Evolutionary conservation across 306 rosid genomes (phyloP), one percentile per base, ranked within the genome.

Genomic region (Dryas drummondii): DNA sequence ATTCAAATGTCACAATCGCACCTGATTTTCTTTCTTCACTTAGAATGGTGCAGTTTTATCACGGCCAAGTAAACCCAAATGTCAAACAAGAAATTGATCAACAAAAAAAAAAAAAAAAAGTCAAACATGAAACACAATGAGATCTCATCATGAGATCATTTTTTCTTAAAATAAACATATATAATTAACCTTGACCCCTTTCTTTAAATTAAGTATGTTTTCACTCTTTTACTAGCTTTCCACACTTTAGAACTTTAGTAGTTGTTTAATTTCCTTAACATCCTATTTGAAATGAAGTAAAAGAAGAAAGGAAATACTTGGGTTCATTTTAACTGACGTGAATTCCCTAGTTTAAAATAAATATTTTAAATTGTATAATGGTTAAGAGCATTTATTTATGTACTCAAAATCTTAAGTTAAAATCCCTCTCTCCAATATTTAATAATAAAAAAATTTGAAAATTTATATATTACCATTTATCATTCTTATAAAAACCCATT

Each of bases 1-100:
- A 47, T 72, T 55, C 9, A 71, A 42, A 47, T n/a, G 76, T 75
- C 77, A 56, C 71, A 14, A 46, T 75, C 76, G 11, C 50, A 48
- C 40, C 56, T 64, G 44, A 54, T 75, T 73, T 80, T 71, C 8
- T 11, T 16, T 63, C 41, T 13, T 55, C 57, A 40, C 27, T 32
- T 66, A 9, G 9, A 41, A 7, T 40, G 71, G 49, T 56, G 48
- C 52, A 32, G 16, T 45, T 74, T 53, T 55, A 22, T 48, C 14
- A 11, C 17, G 52, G 27, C 6, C 9, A 45, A 27, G 44, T 58
- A 9, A 44, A 1, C 65, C 75, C 45, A 57, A 58, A 72, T 58
- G 76, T 72, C 76, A 72, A 72, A 58, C 46, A 72, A 26, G 32
- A 42, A 71, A 71, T 3, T 1, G 7, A 9, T 14, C 15, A 5